A percentile compares a stretch with the other conserved stretches of the same genome.
Conservation (phyloP, 768 basidiomycete genomes). For the Lactifluus subvellereus region DNA sequence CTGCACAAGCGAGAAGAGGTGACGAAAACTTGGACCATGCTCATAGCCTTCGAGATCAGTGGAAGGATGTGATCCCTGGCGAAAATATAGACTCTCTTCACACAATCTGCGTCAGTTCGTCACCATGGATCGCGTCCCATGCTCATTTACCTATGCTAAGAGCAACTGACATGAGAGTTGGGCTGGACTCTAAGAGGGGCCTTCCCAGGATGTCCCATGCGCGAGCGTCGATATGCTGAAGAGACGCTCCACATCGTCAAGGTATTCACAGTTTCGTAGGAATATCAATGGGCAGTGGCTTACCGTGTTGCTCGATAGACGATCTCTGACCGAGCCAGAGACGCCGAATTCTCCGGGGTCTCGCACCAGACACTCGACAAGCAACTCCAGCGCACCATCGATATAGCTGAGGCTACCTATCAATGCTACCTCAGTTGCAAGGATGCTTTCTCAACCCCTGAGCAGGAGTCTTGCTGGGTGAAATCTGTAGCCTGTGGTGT, state of each 20-base stretch:
- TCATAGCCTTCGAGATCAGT: slow-evolving; percentile 4
- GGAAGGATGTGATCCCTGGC: background rate
- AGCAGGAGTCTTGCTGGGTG: too few relatives aligned
- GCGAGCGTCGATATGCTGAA: background rate
- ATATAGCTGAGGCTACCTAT: too few relatives aligned
- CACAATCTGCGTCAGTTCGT: background rate
- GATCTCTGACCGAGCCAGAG: slow-evolving; percentile 7
- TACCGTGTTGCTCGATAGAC: background rate
- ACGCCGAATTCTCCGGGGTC: background rate
- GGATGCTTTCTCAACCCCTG: too few relatives aligned
- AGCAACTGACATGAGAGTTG: background rate
- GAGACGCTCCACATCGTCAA: slow-evolving; percentile 5
- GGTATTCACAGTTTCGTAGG: background rate
- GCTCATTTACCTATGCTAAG: background rate
- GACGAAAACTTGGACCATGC: background rate
- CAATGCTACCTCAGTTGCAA: too few relatives aligned
- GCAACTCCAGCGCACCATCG: background rate
- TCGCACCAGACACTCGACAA: background rate
- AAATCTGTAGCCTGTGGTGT: too few relatives aligned
- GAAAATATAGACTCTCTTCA: background rate
- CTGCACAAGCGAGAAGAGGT: slow-evolving; percentile 1
- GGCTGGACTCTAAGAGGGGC: background rate
- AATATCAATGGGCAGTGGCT: background rate
- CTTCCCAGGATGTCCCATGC: background rate
- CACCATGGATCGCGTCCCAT: background rate